Base-by-base conservation (phyloP, 1,139 yeast genomes). In the Pichia sp. region DNA sequence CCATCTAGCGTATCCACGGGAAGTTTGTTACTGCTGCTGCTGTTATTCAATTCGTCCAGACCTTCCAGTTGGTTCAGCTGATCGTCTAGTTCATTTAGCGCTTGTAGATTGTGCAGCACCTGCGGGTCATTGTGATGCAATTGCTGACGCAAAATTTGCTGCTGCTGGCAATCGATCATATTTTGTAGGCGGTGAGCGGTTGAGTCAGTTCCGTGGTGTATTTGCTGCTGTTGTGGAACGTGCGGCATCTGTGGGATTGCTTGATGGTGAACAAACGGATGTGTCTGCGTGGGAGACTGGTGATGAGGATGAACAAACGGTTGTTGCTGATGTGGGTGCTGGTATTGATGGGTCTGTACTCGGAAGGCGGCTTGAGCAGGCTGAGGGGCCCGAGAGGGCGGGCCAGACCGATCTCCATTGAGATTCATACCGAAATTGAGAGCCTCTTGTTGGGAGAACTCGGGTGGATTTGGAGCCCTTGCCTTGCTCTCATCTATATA, bases 81-180 rank as follows among this genome's bases (percentile, higher is more conserved):
- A 15, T 10, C 15, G 15, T 42, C 31, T 2, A 42, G 11, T 16
- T 38, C 41, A 4, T 38, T 7, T 3, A 38, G 41, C 15, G n/a
- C 16, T 5, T 23, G 36, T 7, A 38, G 5, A 16, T 49, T 44
- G 7, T 19, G 43, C 10, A 45, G 5, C 3, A 52, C 43, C 40
- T 48, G 51, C 8, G 52, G 51, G 40, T 50, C 51, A 23, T 47
- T 36, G 32, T 45, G 51, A 45, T 49, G 56, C 16, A 50, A 11
- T 34, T 52, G 54, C 43, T 51, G 53, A 3, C 54, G 47, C 11
- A 53, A 16, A 8, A 53, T 51, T 26, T 52, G 54, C 10, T 46
- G 52, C 23, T 46, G 31, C 26, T 46, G 49, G 2, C 10, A 11
- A 4, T 46, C 29, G 7, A 46, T 34, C 30, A 46, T 23, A 16